Percentiles rank a stretch among this genome's conserved stretches.
These are phyloP conservation scores for Umbelopsis sp. DNA, from an alignment of 371 early-diverging fungal genomes.

Conservation along the genomic window DNA sequence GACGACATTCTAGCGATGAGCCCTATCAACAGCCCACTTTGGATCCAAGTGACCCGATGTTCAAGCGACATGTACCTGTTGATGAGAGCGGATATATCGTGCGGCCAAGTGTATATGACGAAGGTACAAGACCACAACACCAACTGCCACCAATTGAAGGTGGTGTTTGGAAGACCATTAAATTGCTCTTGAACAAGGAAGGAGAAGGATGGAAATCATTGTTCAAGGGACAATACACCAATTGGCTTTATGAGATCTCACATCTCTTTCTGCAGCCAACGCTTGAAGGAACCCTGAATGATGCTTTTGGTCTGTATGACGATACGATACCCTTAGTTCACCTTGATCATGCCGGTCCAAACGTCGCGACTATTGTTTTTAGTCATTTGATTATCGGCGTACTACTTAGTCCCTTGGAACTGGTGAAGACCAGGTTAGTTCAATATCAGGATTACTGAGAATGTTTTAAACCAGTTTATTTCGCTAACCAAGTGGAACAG, in stretches of 20 bases:
- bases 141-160: conserved; percentile 65
- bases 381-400: conserved; percentile 72
- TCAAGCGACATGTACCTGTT: conserved; percentile 24
- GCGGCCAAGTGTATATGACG: conserved; percentile 57
- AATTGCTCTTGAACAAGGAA: conserved; percentile 55
- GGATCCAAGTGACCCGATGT: conserved; percentile 30
- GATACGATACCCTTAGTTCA: conserved; percentile 76
- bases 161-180: conserved; percentile 58
- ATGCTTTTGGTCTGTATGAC: conserved; percentile 77
- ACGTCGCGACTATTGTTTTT: conserved; percentile 68
- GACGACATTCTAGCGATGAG: conserved; percentile 21
- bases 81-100: conserved; percentile 55
- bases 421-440: conserved; percentile 67
- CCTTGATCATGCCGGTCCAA: conserved; percentile 61
- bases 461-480: neutral
- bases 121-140: conserved; percentile 57
- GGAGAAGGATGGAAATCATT: conserved; percentile 68
- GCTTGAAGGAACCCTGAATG: conserved; percentile 74
- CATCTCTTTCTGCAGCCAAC: conserved; percentile 73
- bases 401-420: conserved; percentile 77
- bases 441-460: too few relatives aligned
- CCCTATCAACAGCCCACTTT: conserved; percentile 24
- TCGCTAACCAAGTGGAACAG: conserved; percentile 28
- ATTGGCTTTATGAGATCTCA: conserved; percentile 75
- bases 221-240: conserved; percentile 72